These are phyloP conservation scores for Metarhizium brunneum DNA, from an alignment of 2,329 filamentous ascomycete species.

Conservation along the genomic window DNA sequence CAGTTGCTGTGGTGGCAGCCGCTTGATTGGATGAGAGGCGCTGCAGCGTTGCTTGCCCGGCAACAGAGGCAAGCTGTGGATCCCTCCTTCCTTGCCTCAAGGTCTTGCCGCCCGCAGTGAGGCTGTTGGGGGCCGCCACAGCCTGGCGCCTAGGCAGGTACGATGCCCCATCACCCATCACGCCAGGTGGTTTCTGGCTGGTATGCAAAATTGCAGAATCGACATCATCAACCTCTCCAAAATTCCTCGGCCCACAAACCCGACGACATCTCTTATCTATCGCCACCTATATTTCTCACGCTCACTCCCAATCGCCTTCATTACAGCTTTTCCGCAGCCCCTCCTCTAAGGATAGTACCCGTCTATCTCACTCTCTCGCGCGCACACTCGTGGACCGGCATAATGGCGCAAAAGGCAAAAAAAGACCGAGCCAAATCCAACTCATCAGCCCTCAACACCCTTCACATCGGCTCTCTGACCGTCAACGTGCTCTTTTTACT, in stretches of 20 bases:
- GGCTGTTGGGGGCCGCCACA: not conserved
- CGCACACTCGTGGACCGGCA: not conserved
- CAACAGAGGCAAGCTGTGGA: conserved; percentile 8
- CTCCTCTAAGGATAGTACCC: not conserved
- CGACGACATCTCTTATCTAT: no score
- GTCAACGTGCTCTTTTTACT: conserved; percentile 70
- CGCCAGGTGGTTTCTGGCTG: not conserved
- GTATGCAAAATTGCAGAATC: not conserved
- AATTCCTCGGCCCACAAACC: no score
- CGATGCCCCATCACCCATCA: not conserved
- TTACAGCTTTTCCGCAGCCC: not conserved
- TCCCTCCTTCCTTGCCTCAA: not conserved
- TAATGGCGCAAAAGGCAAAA: conserved; percentile 54
- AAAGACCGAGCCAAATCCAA: conserved; percentile 70
- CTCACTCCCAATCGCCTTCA: no score
- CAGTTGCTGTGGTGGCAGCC: conserved; percentile 9
- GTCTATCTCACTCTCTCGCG: not conserved
- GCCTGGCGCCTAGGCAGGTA: not conserved
- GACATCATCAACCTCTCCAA: not conserved
- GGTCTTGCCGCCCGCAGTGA: not conserved
- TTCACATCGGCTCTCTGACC: conserved; percentile 65
- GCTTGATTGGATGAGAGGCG: conserved; percentile 10
- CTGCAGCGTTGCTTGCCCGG: conserved; percentile 7
- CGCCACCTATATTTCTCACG: no score
- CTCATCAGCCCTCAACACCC: conserved; percentile 63